phyloP scores from a whole-genome alignment of 306 rosid species.

The Ziziphus jujuba region DNA sequence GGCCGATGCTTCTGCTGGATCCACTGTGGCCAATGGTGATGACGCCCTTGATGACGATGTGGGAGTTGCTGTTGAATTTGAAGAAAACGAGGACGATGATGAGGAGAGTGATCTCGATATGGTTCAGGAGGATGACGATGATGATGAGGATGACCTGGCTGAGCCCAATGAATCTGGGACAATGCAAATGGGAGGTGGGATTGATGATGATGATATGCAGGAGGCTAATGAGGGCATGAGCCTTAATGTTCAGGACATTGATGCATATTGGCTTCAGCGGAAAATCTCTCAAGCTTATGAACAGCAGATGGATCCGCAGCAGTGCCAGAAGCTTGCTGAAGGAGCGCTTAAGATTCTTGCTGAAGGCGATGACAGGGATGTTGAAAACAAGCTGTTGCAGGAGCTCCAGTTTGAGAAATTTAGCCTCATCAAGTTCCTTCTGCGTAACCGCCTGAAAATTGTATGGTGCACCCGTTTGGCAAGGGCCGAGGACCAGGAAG shows the following conservation, averaged over 20 bases:
- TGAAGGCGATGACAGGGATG: slow-evolving; percentile 77
- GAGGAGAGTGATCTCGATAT: slow-evolving; percentile 95
- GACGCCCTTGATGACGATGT: slow-evolving; percentile 85
- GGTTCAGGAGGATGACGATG: slow-evolving; percentile 90
- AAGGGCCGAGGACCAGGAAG: slow-evolving; percentile 79
- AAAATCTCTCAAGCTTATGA: slow-evolving; percentile 88
- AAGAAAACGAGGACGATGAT: slow-evolving; percentile 89
- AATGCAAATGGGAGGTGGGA: slow-evolving; percentile 95
- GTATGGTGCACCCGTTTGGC: slow-evolving; percentile 94
- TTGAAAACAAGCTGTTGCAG: slow-evolving; percentile 66
- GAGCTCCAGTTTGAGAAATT: slow-evolving; percentile 73
- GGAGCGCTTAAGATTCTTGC: slow-evolving; percentile 79
- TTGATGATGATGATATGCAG: slow-evolving; percentile 84
- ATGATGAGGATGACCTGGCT: slow-evolving; percentile 64
- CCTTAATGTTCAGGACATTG: slow-evolving; percentile 91
- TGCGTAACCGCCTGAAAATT: slow-evolving; percentile 74
- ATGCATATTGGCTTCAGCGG: slow-evolving; percentile 98
- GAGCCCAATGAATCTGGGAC: slow-evolving; percentile 58
- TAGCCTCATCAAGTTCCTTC: slow-evolving; percentile 66
- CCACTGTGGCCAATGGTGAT: slow-evolving; percentile 47
- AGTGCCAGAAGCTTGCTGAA: slow-evolving; percentile 87
- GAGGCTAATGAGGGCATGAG: slow-evolving; percentile 82
- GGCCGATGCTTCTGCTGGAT: slow-evolving; percentile 49
- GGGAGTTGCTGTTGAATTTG: slow-evolving; percentile 95
- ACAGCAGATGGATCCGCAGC: slow-evolving; percentile 85